These are phyloP conservation scores for Nicotiana undulata DNA, from an alignment of 257 asterid genomes.

Conservation along the genomic window DNA sequence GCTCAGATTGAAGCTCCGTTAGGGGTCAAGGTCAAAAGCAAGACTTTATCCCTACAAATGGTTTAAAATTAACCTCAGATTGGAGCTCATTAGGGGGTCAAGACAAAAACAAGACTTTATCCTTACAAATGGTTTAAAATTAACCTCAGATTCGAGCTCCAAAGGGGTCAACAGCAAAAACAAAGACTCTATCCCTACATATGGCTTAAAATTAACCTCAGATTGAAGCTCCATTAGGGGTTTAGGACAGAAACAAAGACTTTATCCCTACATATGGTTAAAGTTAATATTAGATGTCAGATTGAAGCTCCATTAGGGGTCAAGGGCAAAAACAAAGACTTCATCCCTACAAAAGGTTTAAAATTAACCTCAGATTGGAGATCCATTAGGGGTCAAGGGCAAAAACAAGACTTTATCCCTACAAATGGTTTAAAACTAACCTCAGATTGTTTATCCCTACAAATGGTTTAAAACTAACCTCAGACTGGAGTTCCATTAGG, in stretches of 20 bases:
- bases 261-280: neutral
- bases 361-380: neutral
- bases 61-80: too few species aligned
- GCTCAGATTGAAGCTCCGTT: neutral
- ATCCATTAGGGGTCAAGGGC: neutral
- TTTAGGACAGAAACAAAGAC: too few species aligned
- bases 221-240: neutral
- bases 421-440: neutral
- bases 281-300: neutral
- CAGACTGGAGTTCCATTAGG: too few species aligned
- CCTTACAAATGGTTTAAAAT: neutral
- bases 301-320: neutral
- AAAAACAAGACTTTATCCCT: too few species aligned
- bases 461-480: too few species aligned
- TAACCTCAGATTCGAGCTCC: neutral
- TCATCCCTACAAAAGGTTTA: neutral
- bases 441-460: neutral
- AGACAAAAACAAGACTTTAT: neutral
- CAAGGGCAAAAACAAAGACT: too few species aligned
- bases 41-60: too few species aligned
- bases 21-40: neutral
- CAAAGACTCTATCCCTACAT: too few species aligned
- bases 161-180: neutral
- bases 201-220: neutral
- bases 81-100: too few species aligned